Evolutionary conservation across 2,329 filamentous ascomycete species (phyloP), one percentile per base, ranked within the genome.

Genomic region (Phialophora tarda): DNA sequence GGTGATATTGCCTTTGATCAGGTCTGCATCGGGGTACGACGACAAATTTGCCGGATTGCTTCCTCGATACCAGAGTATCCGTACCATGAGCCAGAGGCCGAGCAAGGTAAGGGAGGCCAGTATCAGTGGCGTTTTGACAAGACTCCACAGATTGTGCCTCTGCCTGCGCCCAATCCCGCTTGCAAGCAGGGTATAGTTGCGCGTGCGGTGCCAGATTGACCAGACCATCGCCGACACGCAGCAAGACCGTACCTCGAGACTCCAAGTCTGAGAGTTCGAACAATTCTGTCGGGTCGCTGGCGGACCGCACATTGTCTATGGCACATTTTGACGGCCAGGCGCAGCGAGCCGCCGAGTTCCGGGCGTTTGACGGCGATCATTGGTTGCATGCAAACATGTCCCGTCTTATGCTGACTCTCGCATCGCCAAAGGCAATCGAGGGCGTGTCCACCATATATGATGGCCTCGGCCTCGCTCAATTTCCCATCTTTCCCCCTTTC

Each of bases 61-160:
- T 53, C 55, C 62, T 48, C 62, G 28, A 24, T 53, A 30, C 62
- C 55, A 64, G 26, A 64, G 44, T 14, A 66, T 66, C 30, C 59
- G 53, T 21, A 59, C 34, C 24, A 53, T 57, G 51, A 66, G 59
- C 34, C 50, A 63, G 48, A 63, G 59, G 38, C 59, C 62, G 32
- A 30, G 47, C 30, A 64, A 53, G 21, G 47, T 64, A 41, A 59
- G 32, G 17, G 53, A 23, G 17, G 48, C 14, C 44, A 64, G 21
- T 30, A 64, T 59, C 12, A 64, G 47, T 34, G 62, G 62, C 32
- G 54, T 53, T 30, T 41, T 59, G 47, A 59, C 51, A 48, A 62
- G 14, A 17, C 55, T 62, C 60, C 60, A 56, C 34, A 56, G 51
- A 55, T 17, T 56, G 60, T 34, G 60, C 60, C 34, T 48, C n/a